These are phyloP conservation scores for Pueraria montana DNA, from an alignment of 306 rosid genomes.

Conservation along the genomic window DNA sequence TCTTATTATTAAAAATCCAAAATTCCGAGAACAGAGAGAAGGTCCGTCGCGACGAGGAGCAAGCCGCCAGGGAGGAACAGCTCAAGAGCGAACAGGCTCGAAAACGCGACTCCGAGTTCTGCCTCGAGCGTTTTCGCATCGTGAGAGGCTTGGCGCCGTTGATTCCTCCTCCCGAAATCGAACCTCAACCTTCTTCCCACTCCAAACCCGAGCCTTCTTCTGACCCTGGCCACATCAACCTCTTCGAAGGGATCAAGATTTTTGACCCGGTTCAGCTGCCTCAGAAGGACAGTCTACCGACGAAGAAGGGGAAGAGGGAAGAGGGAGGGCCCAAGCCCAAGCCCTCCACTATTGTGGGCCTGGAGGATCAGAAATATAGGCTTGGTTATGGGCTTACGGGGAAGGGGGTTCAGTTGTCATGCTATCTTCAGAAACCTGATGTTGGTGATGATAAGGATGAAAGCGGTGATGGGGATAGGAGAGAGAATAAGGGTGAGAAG, in stretches of 20 bases:
- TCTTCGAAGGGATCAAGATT: constrained; percentile 85
- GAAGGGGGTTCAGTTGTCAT: constrained; percentile 85
- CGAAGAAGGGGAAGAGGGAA: constrained; percentile 69
- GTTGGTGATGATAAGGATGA: constrained; percentile 7
- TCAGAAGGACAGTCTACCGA: constrained; percentile 35
- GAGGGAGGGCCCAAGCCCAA: constrained; percentile 56
- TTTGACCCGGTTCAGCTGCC: constrained; percentile 70
- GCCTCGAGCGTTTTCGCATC: constrained; percentile 75
- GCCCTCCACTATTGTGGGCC: constrained; percentile 56
- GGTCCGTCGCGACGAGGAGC: constrained; percentile 86
- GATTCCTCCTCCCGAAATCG: constrained; percentile 37
- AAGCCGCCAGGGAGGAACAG: constrained; percentile 94
- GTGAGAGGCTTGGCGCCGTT: constrained; percentile 74
- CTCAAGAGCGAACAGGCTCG: constrained; percentile 78
- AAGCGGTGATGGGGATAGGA: constrained; percentile 23
- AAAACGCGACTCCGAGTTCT: constrained; percentile 79
- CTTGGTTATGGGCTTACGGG: constrained; percentile 92
- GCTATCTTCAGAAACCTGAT: constrained; percentile 73
- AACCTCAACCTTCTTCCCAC: constrained; percentile 31
- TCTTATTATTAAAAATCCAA: too few species aligned
- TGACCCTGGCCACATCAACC: constrained; percentile 76
- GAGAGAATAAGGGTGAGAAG: constrained; percentile 46
- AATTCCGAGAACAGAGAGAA: constrained; percentile 89
- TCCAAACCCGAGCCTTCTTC: background rate
- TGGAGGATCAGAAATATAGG: constrained; percentile 89